These are phyloP conservation scores for Acanthamoeba quina DNA, from an alignment of 208 protist genomes.

Conservation along the genomic window DNA sequence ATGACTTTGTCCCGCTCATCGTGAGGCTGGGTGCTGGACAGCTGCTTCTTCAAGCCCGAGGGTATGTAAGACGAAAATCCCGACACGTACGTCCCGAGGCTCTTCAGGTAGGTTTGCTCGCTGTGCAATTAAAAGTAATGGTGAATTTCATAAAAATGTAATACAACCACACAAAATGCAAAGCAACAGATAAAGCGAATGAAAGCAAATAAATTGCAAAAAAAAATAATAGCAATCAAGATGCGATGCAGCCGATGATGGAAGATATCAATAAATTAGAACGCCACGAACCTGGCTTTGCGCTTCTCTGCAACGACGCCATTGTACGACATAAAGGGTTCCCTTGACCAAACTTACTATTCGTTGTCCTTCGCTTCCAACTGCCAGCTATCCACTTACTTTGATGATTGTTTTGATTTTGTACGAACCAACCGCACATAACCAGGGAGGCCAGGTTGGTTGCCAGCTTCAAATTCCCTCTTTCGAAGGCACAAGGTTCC, in stretches of 20 bases:
- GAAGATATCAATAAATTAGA: background rate
- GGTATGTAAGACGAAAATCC: constrained; percentile 66
- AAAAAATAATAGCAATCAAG: background rate
- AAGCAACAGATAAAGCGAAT: background rate
- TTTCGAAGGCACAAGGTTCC: too few relatives aligned
- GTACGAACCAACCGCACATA: background rate
- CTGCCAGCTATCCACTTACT: too few relatives aligned
- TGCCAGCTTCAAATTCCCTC: background rate
- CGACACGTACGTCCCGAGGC: constrained; percentile 29
- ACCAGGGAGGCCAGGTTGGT: background rate
- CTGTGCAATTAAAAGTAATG: background rate
- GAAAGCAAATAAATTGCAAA: background rate
- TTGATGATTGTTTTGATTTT: constrained; percentile 10
- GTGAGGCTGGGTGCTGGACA: constrained; percentile 1
- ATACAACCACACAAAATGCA: background rate
- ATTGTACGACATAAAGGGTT: constrained; percentile 13
- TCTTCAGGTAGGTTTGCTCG: constrained; percentile 51
- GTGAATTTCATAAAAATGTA: background rate
- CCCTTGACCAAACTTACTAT: background rate
- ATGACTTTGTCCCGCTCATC: constrained; percentile 53
- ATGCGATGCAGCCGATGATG: background rate
- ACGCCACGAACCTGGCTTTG: constrained; percentile 31
- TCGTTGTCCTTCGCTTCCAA: background rate
- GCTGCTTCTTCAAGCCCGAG: constrained; percentile 57
- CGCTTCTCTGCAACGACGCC: constrained; percentile 65